phyloP scores from a whole-genome alignment of 768 basidiomycete species.

The Psilocybe subaeruginosa region DNA sequence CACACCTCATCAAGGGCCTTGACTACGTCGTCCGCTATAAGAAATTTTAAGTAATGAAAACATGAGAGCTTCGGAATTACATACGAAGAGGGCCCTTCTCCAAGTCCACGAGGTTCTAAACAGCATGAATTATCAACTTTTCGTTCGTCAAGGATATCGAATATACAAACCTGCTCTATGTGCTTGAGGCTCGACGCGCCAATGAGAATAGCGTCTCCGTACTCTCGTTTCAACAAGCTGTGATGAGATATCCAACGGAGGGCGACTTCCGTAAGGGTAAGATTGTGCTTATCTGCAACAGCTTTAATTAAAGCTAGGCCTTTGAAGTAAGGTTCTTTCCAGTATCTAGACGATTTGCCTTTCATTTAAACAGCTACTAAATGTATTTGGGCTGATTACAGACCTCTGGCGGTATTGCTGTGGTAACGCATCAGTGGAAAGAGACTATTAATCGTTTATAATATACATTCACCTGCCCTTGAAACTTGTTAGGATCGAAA shows the following conservation, averaged over 20 bases:
- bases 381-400: not conserved
- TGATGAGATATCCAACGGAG: constrained; percentile 67
- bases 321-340: constrained; percentile 56
- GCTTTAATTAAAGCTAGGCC: constrained; percentile 46
- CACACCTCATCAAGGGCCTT: constrained; percentile 54
- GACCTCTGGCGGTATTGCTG: constrained; percentile 1
- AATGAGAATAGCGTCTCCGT: constrained; percentile 58
- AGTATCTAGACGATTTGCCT: constrained; percentile 39
- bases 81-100: constrained; percentile 61
- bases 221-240: constrained; percentile 46
- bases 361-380: not conserved
- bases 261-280: constrained; percentile 57
- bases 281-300: constrained; percentile 35
- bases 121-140: not conserved
- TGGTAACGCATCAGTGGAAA: constrained; percentile 40
- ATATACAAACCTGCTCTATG: constrained; percentile 46
- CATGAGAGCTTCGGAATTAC: constrained; percentile 12
- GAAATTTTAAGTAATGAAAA: not conserved
- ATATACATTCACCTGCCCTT: constrained; percentile 43
- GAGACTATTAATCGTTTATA: constrained; percentile 1
- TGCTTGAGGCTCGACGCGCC: constrained; percentile 62
- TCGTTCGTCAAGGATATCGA: not conserved
- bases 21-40: constrained; percentile 51
- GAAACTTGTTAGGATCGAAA: constrained; percentile 50
- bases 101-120: constrained; percentile 50